These are phyloP conservation scores for Juglanconis sp. DNA, from an alignment of 2,329 filamentous ascomycete genomes.

Conservation along the genomic window DNA sequence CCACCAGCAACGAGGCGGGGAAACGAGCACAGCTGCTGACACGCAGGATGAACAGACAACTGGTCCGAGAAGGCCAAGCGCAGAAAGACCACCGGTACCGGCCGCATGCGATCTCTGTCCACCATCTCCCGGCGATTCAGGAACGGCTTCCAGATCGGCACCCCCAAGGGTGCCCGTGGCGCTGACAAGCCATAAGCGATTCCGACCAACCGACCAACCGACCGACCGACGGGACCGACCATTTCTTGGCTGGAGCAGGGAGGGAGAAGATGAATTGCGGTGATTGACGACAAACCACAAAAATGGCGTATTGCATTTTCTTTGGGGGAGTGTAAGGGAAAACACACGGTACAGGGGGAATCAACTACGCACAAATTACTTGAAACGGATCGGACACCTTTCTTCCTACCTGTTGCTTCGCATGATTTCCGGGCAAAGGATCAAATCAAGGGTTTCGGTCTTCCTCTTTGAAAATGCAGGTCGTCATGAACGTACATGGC, in stretches of 20 bases:
- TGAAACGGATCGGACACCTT: slow-evolving; percentile 19
- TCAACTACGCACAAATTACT: slow-evolving; percentile 23
- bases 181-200: slow-evolving; percentile 38
- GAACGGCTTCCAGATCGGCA: slow-evolving; percentile 94
- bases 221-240: slow-evolving; percentile 7
- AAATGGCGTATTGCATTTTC: slow-evolving; percentile 17
- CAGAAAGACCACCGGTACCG: slow-evolving; percentile 98
- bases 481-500: slow-evolving; percentile 18
- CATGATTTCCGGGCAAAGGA: slow-evolving; percentile 17
- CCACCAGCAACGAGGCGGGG: neutral
- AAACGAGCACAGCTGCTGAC: slow-evolving; percentile 21
- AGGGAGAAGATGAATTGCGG: slow-evolving; percentile 10
- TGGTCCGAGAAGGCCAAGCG: slow-evolving; percentile 99
- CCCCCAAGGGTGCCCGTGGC: slow-evolving; percentile 79
- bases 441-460: slow-evolving; percentile 16
- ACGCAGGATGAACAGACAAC: slow-evolving; percentile 67
- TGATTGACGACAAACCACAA: slow-evolving; percentile 13
- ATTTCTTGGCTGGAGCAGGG: neutral
- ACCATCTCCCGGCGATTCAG: slow-evolving; percentile 87
- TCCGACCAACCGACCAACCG: slow-evolving; percentile 15
- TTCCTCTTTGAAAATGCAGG: slow-evolving; percentile 13
- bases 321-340: slow-evolving; percentile 7
- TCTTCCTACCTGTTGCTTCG: slow-evolving; percentile 12
- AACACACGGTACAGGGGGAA: slow-evolving; percentile 21
- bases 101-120: slow-evolving; percentile 94